These are phyloP conservation scores for Davidsoniella neocaledoniae DNA, from an alignment of 2,329 filamentous ascomycete species.

Conservation along the genomic window DNA sequence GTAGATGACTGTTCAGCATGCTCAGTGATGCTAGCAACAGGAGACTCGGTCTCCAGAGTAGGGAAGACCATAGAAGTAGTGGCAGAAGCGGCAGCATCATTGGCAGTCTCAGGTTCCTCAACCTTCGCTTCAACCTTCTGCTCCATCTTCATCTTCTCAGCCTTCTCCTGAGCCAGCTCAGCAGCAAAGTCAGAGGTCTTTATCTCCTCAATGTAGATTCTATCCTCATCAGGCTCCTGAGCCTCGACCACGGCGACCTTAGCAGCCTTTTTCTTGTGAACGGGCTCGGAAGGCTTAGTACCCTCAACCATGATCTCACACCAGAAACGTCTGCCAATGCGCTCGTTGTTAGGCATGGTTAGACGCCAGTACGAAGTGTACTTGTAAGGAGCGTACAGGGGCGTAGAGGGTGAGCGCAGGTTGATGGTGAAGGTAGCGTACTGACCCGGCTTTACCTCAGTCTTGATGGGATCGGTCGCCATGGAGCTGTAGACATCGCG, in stretches of 20 bases:
- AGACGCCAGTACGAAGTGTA: conserved; percentile 84
- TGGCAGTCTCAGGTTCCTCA: conserved; percentile 29
- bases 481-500: neutral
- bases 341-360: conserved; percentile 59
- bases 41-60: conserved; percentile 17
- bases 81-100: conserved; percentile 20
- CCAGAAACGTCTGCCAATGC: conserved; percentile 90
- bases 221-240: conserved; percentile 18
- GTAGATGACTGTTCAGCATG: neutral
- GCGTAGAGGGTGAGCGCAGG: conserved; percentile 61
- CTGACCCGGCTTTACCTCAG: conserved; percentile 54
- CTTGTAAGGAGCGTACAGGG: conserved; percentile 37
- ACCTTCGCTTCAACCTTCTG: conserved; percentile 18
- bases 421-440: conserved; percentile 66
- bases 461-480: conserved; percentile 36
- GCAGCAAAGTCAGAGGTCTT: conserved; percentile 28
- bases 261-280: conserved; percentile 19
- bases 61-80: conserved; percentile 30
- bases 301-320: conserved; percentile 64
- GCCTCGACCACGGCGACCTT: conserved; percentile 10
- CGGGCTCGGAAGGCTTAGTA: conserved; percentile 16
- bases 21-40: neutral
- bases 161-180: neutral
- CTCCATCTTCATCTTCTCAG: conserved; percentile 18
- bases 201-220: conserved; percentile 26